A percentile compares a stretch with the other conserved stretches of the same genome.
Evolutionary conservation across 805 yeast genomes (phyloP).

Genomic region (Ogataea nonfermentans): DNA sequence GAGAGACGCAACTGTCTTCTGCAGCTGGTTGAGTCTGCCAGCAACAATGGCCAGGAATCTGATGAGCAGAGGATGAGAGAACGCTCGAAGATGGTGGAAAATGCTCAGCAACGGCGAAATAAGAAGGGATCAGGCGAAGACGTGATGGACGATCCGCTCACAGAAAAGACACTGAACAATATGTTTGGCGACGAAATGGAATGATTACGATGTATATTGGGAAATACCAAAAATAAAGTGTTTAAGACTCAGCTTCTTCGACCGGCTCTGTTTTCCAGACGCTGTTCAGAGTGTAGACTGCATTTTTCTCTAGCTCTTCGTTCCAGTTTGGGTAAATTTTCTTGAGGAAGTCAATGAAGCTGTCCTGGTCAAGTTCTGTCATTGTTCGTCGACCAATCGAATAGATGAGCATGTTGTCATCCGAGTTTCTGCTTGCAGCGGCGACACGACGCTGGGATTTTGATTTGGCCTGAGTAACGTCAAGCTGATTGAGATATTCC

Average conservation of each 20-base stretch:
- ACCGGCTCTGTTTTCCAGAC: slow-evolving; percentile 19
- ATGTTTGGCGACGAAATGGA: slow-evolving; percentile 46
- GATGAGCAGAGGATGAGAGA: slow-evolving; percentile 36
- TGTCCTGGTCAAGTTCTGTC: slow-evolving; percentile 26
- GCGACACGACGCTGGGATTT: slow-evolving; percentile 8
- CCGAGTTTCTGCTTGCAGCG: slow-evolving; percentile 15
- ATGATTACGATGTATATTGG: neutral
- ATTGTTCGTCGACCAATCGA: slow-evolving; percentile 32
- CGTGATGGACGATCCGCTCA: slow-evolving; percentile 68
- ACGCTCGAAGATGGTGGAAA: slow-evolving; percentile 55
- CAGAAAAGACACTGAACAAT: slow-evolving; percentile 63
- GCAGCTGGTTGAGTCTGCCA: slow-evolving; percentile 62
- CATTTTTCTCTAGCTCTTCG: slow-evolving; percentile 28
- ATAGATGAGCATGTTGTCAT: slow-evolving; percentile 25
- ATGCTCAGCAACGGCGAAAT: slow-evolving; percentile 45
- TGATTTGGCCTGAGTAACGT: slow-evolving; percentile 19
- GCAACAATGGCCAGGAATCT: slow-evolving; percentile 46
- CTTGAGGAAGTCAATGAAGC: slow-evolving; percentile 27
- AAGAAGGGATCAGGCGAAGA: slow-evolving; percentile 37
- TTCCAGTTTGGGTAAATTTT: slow-evolving; percentile 30
- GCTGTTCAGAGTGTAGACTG: slow-evolving; percentile 24
- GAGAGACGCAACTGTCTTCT: slow-evolving; percentile 80
- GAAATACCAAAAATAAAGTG: neutral
- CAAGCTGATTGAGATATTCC: slow-evolving; percentile 27
- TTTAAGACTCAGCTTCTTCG: neutral